phyloP scores from a whole-genome alignment of 2,329 filamentous ascomycete genomes.

The Trichoderma simmonsii region DNA sequence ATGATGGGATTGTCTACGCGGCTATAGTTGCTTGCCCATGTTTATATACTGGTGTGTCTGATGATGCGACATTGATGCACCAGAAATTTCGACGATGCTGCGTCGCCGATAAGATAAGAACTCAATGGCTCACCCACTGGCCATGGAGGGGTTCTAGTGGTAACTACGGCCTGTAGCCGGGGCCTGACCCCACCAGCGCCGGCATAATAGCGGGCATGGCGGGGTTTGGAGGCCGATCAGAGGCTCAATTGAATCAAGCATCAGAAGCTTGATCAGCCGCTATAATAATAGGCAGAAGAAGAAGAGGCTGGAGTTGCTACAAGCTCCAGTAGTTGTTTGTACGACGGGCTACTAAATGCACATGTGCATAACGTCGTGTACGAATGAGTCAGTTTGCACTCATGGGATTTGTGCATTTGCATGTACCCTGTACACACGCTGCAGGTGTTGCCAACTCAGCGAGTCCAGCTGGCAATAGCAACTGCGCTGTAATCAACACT shows the following conservation, averaged over 20 bases:
- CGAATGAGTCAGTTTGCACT: background rate
- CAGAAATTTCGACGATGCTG: slow-evolving; percentile 4
- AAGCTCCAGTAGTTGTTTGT: background rate
- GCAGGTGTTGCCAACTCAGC: background rate
- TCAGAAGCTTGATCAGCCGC: background rate
- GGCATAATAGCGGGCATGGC: background rate
- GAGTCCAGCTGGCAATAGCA: too few relatives aligned
- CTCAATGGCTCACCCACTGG: background rate
- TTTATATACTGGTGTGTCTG: background rate
- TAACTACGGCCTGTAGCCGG: background rate
- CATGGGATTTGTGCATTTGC: background rate
- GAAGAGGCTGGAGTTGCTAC: background rate
- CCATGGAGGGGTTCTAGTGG: background rate
- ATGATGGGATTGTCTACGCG: slow-evolving; percentile 19
- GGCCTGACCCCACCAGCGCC: slow-evolving; percentile 7
- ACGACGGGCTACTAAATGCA: background rate
- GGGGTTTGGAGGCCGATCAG: slow-evolving; percentile 6
- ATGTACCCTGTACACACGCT: background rate
- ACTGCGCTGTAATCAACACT: background rate
- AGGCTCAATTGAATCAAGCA: background rate
- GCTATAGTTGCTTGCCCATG: background rate
- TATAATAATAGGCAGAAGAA: background rate
- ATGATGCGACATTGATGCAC: background rate
- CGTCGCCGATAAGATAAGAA: slow-evolving; percentile 11
- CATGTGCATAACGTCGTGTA: background rate